Evolutionary conservation across 2,329 filamentous ascomycete species (phyloP).

Genomic region (Akanthomyces muscarius): DNA sequence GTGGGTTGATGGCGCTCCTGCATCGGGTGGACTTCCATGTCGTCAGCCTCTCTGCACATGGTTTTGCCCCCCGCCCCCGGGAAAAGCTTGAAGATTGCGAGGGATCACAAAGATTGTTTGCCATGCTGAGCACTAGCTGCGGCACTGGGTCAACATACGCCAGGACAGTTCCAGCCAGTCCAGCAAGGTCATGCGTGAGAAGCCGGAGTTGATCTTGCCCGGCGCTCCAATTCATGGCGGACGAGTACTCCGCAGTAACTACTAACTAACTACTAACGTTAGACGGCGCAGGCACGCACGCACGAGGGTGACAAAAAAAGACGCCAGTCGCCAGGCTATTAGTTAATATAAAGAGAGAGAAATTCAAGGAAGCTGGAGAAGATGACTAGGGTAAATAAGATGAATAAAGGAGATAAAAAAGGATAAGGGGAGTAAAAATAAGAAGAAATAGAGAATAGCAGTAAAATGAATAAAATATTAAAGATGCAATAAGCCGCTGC

Average conservation of each 20-base stretch:
- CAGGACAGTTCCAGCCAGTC: neutral
- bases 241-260: too few species aligned
- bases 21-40: neutral
- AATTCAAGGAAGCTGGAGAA: too few species aligned
- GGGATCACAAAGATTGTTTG: neutral
- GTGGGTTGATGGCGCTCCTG: neutral
- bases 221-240: neutral
- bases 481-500: too few species aligned
- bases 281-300: neutral
- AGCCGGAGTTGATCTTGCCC: neutral
- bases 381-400: too few species aligned
- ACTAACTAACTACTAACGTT: too few species aligned
- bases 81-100: neutral
- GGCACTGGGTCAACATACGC: neutral
- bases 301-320: too few species aligned
- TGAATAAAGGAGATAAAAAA: too few species aligned
- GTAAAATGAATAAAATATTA: too few species aligned
- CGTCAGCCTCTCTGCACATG: neutral
- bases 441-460: too few species aligned
- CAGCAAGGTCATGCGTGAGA: neutral
- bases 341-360: too few species aligned
- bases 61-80: neutral
- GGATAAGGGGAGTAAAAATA: too few species aligned
- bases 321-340: too few species aligned
- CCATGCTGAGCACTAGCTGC: neutral